Conservation (phyloP, 345 rosid genomes). For the Dipteronia sinensis region DNA sequence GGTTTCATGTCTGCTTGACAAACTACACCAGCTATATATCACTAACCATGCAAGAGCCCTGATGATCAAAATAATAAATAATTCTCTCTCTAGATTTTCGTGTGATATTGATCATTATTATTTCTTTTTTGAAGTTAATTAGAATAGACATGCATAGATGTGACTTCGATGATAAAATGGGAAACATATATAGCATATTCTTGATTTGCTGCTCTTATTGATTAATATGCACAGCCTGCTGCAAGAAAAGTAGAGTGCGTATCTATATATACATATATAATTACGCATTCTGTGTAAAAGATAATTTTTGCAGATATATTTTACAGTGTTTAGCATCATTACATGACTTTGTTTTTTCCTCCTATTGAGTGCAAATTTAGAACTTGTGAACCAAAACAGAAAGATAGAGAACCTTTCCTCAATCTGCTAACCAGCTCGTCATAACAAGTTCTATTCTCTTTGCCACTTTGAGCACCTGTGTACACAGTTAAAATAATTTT, state of each 20-base stretch:
- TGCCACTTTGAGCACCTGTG: constrained; percentile 7
- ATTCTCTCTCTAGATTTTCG: not conserved
- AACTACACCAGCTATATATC: constrained; percentile 16
- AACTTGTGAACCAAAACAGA: constrained; percentile 18
- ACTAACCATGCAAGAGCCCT: constrained; percentile 29
- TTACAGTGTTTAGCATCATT: not conserved
- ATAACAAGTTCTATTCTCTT: constrained; percentile 19
- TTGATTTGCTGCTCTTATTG: constrained; percentile 15
- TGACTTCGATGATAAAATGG: constrained; percentile 30
- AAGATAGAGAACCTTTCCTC: constrained; percentile 32
- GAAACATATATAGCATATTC: constrained; percentile 29
- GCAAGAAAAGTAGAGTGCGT: constrained; percentile 5
- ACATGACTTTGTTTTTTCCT: not conserved
- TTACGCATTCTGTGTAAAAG: not conserved
- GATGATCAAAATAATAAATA: constrained; percentile 1
- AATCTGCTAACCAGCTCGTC: constrained; percentile 1
- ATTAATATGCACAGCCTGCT: constrained; percentile 20
- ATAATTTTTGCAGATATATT: not conserved
- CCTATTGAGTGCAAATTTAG: constrained; percentile 14
- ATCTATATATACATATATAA: not conserved
- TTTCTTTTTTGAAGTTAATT: not conserved
- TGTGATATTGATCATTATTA: not conserved
- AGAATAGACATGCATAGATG: constrained; percentile 30
- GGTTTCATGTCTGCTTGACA: constrained; percentile 29
- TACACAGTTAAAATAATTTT: not conserved